Conservation (phyloP, 2,329 filamentous ascomycete species). For the Pseudocercospora musae region DNA sequence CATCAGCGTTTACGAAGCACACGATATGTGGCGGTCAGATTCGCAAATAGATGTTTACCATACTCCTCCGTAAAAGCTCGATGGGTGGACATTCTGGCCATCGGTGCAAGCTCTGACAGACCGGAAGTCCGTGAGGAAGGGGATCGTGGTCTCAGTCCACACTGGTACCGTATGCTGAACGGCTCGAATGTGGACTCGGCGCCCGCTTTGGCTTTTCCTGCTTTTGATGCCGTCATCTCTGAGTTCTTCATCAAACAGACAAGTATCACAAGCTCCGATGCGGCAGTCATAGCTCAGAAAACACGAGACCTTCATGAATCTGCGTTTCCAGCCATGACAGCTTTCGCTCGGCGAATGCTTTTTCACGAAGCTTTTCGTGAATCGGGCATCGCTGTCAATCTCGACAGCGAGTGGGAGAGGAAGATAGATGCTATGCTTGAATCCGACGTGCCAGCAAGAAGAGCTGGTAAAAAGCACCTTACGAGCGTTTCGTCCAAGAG, state of each 20-base stretch:
- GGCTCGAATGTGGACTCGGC: conserved; percentile 28
- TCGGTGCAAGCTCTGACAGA: conserved; percentile 65
- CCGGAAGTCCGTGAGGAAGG: conserved; percentile 88
- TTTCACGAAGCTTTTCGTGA: conserved; percentile 53
- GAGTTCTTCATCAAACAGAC: conserved; percentile 43
- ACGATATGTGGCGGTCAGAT: conserved; percentile 78
- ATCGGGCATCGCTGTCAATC: conserved; percentile 39
- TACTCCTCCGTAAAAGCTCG: conserved; percentile 75
- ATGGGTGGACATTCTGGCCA: conserved; percentile 84
- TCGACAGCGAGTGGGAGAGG: conserved; percentile 79
- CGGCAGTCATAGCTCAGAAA: conserved; percentile 21
- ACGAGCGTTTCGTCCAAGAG: conserved; percentile 30
- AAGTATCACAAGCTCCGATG: conserved; percentile 26
- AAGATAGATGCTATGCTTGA: conserved; percentile 70
- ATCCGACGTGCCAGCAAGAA: conserved; percentile 64
- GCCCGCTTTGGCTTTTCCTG: conserved; percentile 37
- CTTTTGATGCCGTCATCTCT: conserved; percentile 44
- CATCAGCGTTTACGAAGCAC: conserved; percentile 57
- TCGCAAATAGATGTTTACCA: conserved; percentile 81
- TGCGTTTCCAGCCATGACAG: conserved; percentile 29
- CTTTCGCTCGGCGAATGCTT: conserved; percentile 52
- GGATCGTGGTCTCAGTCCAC: conserved; percentile 77
- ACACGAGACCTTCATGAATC: conserved; percentile 20
- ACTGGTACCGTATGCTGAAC: conserved; percentile 66
- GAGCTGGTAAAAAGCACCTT: conserved; percentile 57